A percentile compares a stretch with the other conserved stretches of the same genome.
Evolutionary conservation across 495 filamentous ascomycete species (phyloP).

Genomic region (Collariella sp.): DNA sequence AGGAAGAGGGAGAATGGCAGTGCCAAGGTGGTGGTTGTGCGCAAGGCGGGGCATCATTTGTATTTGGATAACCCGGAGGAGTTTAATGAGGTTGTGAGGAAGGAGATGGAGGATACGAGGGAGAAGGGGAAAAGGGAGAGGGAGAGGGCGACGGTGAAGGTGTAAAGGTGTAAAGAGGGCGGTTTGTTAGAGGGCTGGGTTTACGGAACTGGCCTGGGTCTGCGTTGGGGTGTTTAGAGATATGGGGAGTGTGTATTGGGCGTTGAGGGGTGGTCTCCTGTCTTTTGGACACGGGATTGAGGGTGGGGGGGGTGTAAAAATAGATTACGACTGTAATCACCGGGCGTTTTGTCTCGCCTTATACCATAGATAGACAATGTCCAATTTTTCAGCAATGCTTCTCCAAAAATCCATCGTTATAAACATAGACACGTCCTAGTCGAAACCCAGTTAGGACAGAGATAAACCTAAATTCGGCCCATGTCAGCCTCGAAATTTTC

Average conservation of each 20-base stretch:
- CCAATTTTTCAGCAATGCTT: no score
- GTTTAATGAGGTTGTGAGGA: conserved; percentile 68
- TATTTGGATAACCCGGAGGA: conserved; percentile 87
- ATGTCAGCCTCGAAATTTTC: no score
- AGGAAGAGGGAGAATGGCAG: conserved; percentile 62
- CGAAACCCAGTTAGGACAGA: no score
- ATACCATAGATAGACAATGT: not conserved
- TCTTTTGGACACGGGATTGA: not conserved
- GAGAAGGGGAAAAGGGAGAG: not conserved
- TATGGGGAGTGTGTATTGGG: not conserved
- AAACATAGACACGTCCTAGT: no score
- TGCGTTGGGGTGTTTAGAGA: not conserved
- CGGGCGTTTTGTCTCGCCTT: not conserved
- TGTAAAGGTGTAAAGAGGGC: not conserved
- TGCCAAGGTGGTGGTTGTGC: conserved; percentile 77
- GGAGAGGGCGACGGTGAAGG: not conserved
- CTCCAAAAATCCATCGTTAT: no score
- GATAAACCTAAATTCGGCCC: no score
- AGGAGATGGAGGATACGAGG: conserved; percentile 68
- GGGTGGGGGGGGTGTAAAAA: not conserved
- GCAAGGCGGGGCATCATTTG: conserved; percentile 81
- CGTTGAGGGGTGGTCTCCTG: not conserved
- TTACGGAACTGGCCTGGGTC: not conserved
- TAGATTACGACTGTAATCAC: not conserved
- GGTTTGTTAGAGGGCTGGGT: not conserved